A percentile compares a stretch with the other conserved stretches of the same genome.
Evolutionary conservation across 192 early-diverging fungal genomes (phyloP).

Genomic region (Coemansia sp.): DNA sequence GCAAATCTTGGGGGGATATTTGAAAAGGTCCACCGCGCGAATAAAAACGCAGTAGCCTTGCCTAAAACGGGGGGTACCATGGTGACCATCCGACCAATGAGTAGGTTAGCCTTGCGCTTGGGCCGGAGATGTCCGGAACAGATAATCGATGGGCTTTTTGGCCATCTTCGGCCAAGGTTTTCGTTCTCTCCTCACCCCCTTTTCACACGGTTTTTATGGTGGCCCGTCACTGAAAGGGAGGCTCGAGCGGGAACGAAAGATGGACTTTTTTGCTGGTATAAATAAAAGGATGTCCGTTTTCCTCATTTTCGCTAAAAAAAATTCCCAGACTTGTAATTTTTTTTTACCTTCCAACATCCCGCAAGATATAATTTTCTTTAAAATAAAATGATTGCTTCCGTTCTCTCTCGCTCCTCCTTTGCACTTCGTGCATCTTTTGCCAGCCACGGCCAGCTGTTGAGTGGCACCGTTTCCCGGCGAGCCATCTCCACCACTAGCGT

Average conservation of each 20-base stretch:
- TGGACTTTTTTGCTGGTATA: too few species aligned
- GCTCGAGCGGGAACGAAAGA: too few species aligned
- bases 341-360: too few species aligned
- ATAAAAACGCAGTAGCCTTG: not conserved
- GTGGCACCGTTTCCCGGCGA: slow-evolving; percentile 8
- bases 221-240: too few species aligned
- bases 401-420: not conserved
- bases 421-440: not conserved
- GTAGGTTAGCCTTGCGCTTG: not conserved
- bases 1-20: too few species aligned
- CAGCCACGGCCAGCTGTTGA: not conserved
- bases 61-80: not conserved
- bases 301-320: too few species aligned
- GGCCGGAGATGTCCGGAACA: slow-evolving; percentile 12
- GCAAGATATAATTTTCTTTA: too few species aligned
- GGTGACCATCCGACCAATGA: slow-evolving; percentile 7
- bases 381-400: slow-evolving; percentile 12
- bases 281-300: too few species aligned
- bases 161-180: not conserved
- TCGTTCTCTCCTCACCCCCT: not conserved
- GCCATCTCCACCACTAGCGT: slow-evolving; percentile 9
- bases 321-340: too few species aligned
- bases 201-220: not conserved
- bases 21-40: not conserved
- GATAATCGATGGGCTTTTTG: slow-evolving; percentile 9